Base-by-base conservation (phyloP, 139 green algal genomes). In the Nannochloris sp. region DNA sequence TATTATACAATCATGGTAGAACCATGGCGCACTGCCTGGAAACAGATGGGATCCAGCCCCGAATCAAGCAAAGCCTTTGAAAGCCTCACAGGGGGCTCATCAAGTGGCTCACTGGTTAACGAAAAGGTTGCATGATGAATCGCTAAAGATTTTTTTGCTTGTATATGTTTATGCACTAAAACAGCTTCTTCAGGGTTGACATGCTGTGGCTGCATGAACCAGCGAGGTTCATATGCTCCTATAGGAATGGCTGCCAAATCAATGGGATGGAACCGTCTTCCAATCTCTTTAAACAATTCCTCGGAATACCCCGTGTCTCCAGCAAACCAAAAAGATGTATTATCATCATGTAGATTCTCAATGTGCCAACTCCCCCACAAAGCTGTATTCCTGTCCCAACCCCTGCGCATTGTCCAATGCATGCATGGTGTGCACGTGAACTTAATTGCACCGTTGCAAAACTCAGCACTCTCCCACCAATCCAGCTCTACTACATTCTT, bases 301-400 rank as follows among this genome's bases (percentile, higher is more conserved):
- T 29, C 58, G 57, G 72, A 83, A 62, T 91, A 90, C 6, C 83
- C 86, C 2, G 86, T 89, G 68, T 93, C 86, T 5, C 83, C 82
- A 6, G 78, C 82, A 73, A 92, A 92, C 68, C 71, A 92, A 70
- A 89, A 88, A 4, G 58, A 33, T 56, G 31, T 20, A 29, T 30
- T 62, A 16, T 69, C 2, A 17, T 43, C 1, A 23, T 23, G 20
- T 0, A 62, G 66, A 29, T 55, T 31, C 4, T 44, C 2, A 33
- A 89, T 70, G 2, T 72, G 74, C 37, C 67, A 91, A 26, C 84
- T 75, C 30, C 84, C 84, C 84, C 85, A 92, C 14, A 92, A 75
- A 3, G 60, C 83, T 8, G 44, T 13, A 33, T 77, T 76, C 44
- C 66, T 63, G 73, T 84, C 78, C 30, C 69, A 66, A 0, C 62